Percentiles rank a stretch among this genome's conserved stretches.
Conservation (phyloP, 2,329 filamentous ascomycete genomes). For the Hymenoscyphus salicellus region DNA sequence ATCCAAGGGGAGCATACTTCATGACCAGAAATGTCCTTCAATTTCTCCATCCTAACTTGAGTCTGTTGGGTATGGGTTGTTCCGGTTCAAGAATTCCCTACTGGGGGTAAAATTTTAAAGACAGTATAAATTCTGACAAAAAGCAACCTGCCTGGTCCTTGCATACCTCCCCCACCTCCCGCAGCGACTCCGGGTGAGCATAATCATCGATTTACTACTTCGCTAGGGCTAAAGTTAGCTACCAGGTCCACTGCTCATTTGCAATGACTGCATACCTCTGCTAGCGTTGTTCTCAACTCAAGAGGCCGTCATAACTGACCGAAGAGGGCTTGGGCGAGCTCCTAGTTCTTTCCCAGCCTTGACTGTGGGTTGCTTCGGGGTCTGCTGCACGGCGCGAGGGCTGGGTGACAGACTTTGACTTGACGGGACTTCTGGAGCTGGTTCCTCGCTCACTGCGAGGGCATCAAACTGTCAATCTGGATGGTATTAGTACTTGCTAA, state of each 20-base stretch:
- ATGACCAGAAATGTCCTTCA: constrained; percentile 3
- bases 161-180: constrained; percentile 6
- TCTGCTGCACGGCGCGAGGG: constrained; percentile 44
- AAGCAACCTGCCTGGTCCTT: constrained; percentile 22
- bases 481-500: constrained; percentile 15
- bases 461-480: constrained; percentile 83
- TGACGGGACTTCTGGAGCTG: constrained; percentile 58
- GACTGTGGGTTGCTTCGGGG: constrained; percentile 41
- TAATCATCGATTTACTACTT: constrained; percentile 12
- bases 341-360: constrained; percentile 37
- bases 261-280: constrained; percentile 21
- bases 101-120: constrained; percentile 8
- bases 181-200: constrained; percentile 14
- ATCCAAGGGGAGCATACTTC: neutral
- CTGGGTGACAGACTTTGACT: constrained; percentile 42
- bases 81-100: neutral
- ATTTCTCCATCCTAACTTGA: constrained; percentile 1
- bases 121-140: constrained; percentile 15
- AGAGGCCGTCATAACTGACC: constrained; percentile 59
- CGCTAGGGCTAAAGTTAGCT: constrained; percentile 15
- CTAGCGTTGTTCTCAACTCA: constrained; percentile 33
- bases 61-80: neutral
- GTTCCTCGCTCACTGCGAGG: constrained; percentile 87
- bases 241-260: neutral
- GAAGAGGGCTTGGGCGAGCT: constrained; percentile 63